These are phyloP conservation scores for Sarocladium oryzae DNA, from an alignment of 2,329 filamentous ascomycete species.

Conservation along the genomic window DNA sequence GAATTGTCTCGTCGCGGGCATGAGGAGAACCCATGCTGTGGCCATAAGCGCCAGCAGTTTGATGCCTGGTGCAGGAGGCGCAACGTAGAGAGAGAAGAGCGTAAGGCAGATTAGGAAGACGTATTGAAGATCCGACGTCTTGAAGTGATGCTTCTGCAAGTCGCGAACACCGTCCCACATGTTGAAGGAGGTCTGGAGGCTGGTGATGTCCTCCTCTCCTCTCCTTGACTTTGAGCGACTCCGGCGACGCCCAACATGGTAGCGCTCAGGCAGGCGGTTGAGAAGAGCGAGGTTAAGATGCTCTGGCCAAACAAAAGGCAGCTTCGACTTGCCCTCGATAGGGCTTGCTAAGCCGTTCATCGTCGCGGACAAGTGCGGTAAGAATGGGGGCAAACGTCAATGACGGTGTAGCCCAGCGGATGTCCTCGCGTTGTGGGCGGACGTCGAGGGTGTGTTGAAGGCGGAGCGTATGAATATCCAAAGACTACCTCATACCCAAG, in stretches of 20 bases:
- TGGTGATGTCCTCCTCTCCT: slow-evolving; percentile 57
- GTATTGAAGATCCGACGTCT: slow-evolving; percentile 79
- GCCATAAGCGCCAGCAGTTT: slow-evolving; percentile 68
- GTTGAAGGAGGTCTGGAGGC: slow-evolving; percentile 75
- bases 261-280: slow-evolving; percentile 35
- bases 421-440: not conserved
- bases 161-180: slow-evolving; percentile 70
- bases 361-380: slow-evolving; percentile 13
- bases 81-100: slow-evolving; percentile 78
- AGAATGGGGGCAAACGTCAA: slow-evolving; percentile 10
- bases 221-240: slow-evolving; percentile 32
- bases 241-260: slow-evolving; percentile 31
- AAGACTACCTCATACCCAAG: slow-evolving; percentile 31
- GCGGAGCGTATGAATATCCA: slow-evolving; percentile 24
- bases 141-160: slow-evolving; percentile 74
- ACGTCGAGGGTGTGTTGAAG: slow-evolving; percentile 16
- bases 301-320: slow-evolving; percentile 33
- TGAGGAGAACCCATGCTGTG: slow-evolving; percentile 62
- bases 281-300: slow-evolving; percentile 35
- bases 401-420: not conserved
- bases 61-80: slow-evolving; percentile 70
- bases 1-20: slow-evolving; percentile 85
- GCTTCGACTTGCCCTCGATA: slow-evolving; percentile 33
- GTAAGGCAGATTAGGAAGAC: slow-evolving; percentile 64
- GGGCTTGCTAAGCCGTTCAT: slow-evolving; percentile 34